These are phyloP conservation scores for Aspergillus felis DNA, from an alignment of 2,329 filamentous ascomycete genomes.

Conservation along the genomic window DNA sequence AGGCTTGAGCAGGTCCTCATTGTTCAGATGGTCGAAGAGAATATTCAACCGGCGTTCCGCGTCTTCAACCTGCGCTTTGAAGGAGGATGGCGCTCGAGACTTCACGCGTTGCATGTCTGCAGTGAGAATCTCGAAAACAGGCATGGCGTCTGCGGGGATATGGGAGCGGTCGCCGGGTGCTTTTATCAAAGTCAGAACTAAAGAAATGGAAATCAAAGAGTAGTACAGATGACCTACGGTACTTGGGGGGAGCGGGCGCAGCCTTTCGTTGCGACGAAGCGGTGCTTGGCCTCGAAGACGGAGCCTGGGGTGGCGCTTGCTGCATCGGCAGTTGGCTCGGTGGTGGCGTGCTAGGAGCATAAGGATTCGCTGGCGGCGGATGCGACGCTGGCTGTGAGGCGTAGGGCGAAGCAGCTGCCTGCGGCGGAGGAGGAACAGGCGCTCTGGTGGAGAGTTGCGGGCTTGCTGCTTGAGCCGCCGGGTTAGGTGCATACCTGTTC, in stretches of 20 bases:
- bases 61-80: constrained; percentile 84
- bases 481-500: constrained; percentile 71
- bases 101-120: constrained; percentile 88
- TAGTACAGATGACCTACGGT: constrained; percentile 54
- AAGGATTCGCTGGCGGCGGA: constrained; percentile 38
- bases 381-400: constrained; percentile 49
- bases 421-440: constrained; percentile 48
- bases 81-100: constrained; percentile 76
- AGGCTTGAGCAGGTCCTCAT: constrained; percentile 80
- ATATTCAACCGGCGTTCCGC: constrained; percentile 89
- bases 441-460: constrained; percentile 44
- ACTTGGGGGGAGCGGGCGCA: constrained; percentile 55
- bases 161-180: constrained; percentile 80
- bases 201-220: background rate
- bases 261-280: constrained; percentile 48
- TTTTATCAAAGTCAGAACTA: constrained; percentile 19
- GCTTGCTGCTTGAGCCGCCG: constrained; percentile 52
- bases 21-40: constrained; percentile 96
- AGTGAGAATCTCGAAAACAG: constrained; percentile 74
- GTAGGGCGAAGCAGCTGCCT: constrained; percentile 49
- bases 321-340: constrained; percentile 31
- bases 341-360: constrained; percentile 47
- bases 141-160: constrained; percentile 72
- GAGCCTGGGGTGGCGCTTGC: constrained; percentile 33
- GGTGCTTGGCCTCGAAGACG: constrained; percentile 44